Percentiles rank a stretch among this genome's conserved stretches.
Evolutionary conservation across 805 yeast genomes (phyloP).

Genomic region (Kluyveromyces starmeri): DNA sequence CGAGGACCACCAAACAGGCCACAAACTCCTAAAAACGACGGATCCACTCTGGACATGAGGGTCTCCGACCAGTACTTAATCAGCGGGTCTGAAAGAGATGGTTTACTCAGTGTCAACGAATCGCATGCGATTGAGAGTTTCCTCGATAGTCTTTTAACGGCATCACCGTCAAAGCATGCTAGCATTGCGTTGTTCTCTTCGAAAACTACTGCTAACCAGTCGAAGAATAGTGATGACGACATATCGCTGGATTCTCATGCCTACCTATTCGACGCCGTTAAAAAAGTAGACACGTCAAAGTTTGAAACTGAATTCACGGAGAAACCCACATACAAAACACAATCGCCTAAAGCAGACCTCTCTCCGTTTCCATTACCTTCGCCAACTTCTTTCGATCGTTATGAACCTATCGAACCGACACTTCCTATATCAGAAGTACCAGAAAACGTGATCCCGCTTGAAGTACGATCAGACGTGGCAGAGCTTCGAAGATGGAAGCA

Average conservation of each 20-base stretch:
- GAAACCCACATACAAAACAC: background rate
- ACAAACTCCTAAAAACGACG: background rate
- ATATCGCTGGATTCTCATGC: background rate
- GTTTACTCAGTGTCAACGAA: constrained; percentile 25
- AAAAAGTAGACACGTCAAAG: background rate
- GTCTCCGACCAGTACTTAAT: background rate
- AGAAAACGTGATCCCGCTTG: constrained; percentile 17
- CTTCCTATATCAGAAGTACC: constrained; percentile 22
- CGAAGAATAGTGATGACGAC: background rate
- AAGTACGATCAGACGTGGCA: constrained; percentile 13
- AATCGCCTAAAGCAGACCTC: background rate
- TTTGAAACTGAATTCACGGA: background rate
- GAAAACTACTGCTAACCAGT: background rate
- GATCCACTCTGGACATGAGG: background rate
- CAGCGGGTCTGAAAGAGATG: constrained; percentile 1
- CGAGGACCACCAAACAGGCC: background rate
- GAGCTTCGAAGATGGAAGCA: constrained; percentile 27
- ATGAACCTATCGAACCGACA: constrained; percentile 5
- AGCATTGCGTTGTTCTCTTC: background rate
- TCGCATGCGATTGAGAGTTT: constrained; percentile 28
- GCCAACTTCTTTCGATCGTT: background rate
- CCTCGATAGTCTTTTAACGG: constrained; percentile 19
- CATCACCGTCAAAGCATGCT: constrained; percentile 1
- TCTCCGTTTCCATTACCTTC: background rate
- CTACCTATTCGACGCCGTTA: background rate